phyloP scores from a whole-genome alignment of 352 stramenopile genomes.

The Phytophthora pseudosyringae region DNA sequence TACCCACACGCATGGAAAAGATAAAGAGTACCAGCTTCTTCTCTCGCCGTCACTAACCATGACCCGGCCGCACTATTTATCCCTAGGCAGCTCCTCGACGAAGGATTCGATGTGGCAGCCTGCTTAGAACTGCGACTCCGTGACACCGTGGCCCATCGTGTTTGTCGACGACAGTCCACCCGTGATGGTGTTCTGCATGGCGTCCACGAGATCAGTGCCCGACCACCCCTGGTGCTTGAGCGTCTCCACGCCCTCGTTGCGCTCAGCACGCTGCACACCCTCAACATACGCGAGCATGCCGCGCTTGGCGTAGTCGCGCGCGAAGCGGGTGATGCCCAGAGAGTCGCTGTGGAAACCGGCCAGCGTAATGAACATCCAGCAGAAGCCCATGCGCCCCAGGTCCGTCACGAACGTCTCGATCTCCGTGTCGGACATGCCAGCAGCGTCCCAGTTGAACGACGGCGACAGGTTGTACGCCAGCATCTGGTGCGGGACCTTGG shows the following conservation, averaged over 20 bases:
- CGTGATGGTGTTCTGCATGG: conserved; percentile 96
- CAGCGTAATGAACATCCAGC: conserved; percentile 99
- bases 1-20: conserved; percentile 37
- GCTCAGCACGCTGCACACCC: conserved; percentile 96
- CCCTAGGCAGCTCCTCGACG: conserved; percentile 14
- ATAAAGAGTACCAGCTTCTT: conserved; percentile 27
- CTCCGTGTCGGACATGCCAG: conserved; percentile 94
- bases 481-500: conserved; percentile 95
- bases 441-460: conserved; percentile 99
- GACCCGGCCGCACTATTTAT: conserved; percentile 16
- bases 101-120: conserved; percentile 6
- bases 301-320: conserved; percentile 91
- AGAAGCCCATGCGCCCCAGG: conserved; percentile 95
- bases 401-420: conserved; percentile 96
- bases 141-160: conserved; percentile 97
- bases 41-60: conserved; percentile 12
- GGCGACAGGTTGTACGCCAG: conserved; percentile 98
- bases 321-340: conserved; percentile 95
- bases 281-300: conserved; percentile 97
- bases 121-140: conserved; percentile 96
- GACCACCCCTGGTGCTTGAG: conserved; percentile 99
- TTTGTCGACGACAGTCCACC: conserved; percentile 96
- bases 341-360: conserved; percentile 98
- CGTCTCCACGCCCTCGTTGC: conserved; percentile 94
- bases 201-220: conserved; percentile 96